Base-by-base conservation (phyloP, 495 filamentous ascomycete genomes). In the Xylaria curta region DNA sequence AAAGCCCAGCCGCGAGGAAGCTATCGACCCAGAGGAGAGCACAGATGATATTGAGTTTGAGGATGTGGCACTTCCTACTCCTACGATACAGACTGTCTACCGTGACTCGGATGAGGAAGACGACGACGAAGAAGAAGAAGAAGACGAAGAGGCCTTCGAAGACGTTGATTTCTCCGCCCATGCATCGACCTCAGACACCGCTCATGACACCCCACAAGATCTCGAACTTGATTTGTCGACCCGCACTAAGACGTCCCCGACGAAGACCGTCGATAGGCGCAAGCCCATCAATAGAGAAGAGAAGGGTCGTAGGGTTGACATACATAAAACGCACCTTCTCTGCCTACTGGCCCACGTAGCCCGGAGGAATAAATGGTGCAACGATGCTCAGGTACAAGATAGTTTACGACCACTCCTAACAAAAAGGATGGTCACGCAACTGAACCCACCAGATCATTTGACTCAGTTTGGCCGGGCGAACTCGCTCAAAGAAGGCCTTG, bases 311-410 rank as follows among this genome's bases (percentile, higher is more conserved):
- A 87, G 95, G 49, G 79, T 96, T 33, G 88, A 96, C 70, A 82
- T 93, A 42, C 96, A 99, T 77, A 97, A 97, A 81, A 83, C 88
- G 74, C 94, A 99, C 82, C 59, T 98, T 3, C 84, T 97, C 42
- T 97, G 94, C 75, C 84, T 98, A 1, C 78, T 98, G 40, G 85
- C 85, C 4, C 93, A 98, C 79, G 88, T 91, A 24, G 86, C 91
- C 72, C 80, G 87, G 31, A 88, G 94, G 51, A 98, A 97, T 77
- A 80, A 83, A 66, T 98, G 95, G 95, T 98, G 95, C 78, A 97
- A 97, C 79, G 90, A 96, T 78, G 72, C 84, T 17, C 78, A 83
- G 71, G 83, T 91, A 47, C 91, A 96, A 78, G 80, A 79, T 44
- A 84, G 82, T 24, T 76, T 97, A 26, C 89, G 86, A 70, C 79